phyloP scores from a whole-genome alignment of 345 rosid species.

The Luvunga scandens region DNA sequence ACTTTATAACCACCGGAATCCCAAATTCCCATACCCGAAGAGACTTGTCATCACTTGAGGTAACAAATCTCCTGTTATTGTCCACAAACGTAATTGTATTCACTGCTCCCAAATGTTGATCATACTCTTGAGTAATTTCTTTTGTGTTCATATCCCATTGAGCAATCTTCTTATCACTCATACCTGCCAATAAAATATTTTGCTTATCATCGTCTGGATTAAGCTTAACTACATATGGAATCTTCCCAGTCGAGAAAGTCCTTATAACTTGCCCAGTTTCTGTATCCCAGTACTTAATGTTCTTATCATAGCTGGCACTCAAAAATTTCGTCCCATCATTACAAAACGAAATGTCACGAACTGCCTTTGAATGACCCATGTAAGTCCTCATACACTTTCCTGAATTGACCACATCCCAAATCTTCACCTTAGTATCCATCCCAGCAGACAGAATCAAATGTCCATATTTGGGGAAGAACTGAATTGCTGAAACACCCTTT shows the following conservation, averaged over 20 bases:
- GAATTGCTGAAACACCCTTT: conserved; percentile 79
- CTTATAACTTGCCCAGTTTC: conserved; percentile 97
- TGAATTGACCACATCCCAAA: conserved; percentile 96
- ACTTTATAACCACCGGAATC: conserved; percentile 96
- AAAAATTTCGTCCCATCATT: conserved; percentile 94
- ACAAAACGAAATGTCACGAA: conserved; percentile 85
- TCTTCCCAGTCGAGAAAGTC: conserved; percentile 83
- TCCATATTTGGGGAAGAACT: conserved; percentile 90
- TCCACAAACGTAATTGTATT: conserved; percentile 97
- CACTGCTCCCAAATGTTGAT: conserved; percentile 90
- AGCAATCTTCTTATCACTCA: conserved; percentile 99
- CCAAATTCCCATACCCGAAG: conserved; percentile 99
- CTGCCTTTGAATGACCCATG: conserved; percentile 97
- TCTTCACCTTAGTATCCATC: conserved; percentile 95
- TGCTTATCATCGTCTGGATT: conserved; percentile 96
- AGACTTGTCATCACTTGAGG: conserved; percentile 97
- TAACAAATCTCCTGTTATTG: conserved; percentile 89
- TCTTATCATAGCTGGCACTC: conserved; percentile 93
- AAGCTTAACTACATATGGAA: conserved; percentile 89
- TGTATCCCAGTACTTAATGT: conserved; percentile 95
- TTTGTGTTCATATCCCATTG: conserved; percentile 98
- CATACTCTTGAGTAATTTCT: conserved; percentile 87
- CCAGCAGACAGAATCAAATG: conserved; percentile 98
- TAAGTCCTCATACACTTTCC: conserved; percentile 98
- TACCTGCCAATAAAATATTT: conserved; percentile 89